Base-by-base conservation (phyloP, 139 green algal genomes). In the Edaphochlamys debaryana region DNA sequence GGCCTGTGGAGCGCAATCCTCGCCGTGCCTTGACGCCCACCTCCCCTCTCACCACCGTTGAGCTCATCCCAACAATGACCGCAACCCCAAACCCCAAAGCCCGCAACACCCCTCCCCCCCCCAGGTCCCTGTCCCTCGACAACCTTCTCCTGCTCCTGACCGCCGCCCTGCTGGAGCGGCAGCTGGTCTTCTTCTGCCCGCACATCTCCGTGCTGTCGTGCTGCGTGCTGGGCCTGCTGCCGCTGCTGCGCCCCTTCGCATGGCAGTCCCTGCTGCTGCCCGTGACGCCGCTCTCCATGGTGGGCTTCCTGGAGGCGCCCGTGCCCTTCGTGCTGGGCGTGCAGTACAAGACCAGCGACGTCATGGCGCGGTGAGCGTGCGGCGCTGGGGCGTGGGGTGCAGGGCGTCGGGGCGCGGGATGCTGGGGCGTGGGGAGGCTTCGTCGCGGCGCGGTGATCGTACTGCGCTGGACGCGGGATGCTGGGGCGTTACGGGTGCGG, bases 261-360 rank as follows among this genome's bases (percentile, higher is more conserved):
- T 98, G 95, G 95, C 94, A 98, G 84, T 93, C 69, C 66, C 89
- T 98, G 69, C 84, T 98, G 74, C 64, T 98, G 83, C 96, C 96
- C 22, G 91, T 98, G 29, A 91, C 95, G 67, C 95, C 95, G 0
- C 41, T 56, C 62, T 78, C 75, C 52, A 91, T 95, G 70, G 52
- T 94, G 37, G 87, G 67, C 40, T 93, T 95, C 69, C 62, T 96
- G 56, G 94, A 96, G 23, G 93, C 93, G 19, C 94, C 94, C 4
- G 94, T 96, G 60, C 95, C 95, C 0, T 98, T 98, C 80, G 86
- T 98, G 69, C 73, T 96, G 69, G 95, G 95, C 1, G 67, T 95
- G 66, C 92, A 97, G 88, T 95, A 96, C 89, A 98, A 98, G 84
- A 98, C 96, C 7, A 64, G 71, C 0, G 95, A 98, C 25, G 88